Base-by-base conservation (phyloP, 208 protist species). In the Novymonas esmeraldas region DNA sequence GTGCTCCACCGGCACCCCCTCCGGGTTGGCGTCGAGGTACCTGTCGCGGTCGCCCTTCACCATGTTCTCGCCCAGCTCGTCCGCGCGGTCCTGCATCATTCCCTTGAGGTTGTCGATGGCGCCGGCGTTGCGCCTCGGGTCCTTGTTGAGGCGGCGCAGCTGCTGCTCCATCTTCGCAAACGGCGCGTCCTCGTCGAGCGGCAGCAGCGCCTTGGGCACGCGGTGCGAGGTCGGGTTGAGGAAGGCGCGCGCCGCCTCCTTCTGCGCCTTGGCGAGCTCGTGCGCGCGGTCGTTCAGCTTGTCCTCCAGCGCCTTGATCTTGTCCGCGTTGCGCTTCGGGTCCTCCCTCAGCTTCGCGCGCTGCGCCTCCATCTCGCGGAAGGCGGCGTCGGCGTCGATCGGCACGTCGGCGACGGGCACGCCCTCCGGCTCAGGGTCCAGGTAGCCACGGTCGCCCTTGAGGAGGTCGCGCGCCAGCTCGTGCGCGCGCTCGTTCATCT, bases 371-470 rank as follows among this genome's bases (percentile, higher is more conserved):
- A 92, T 56, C 41, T 78, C 58, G 29, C 71, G 73, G 63, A 92
- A 89, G 34, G 74, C 55, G 34, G 70, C 56, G 54, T 93, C 87
- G 18, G 78, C 55, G 33, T 84, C 74, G 33, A 91, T 74, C 38
- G 66, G 80, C 28, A 93, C 60, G 55, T 89, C 69, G 18, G 34
- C 55, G 20, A 95, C 69, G 16, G 87, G 83, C 42, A 95, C 79
- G 26, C 84, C 85, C 61, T 93, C 85, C 16, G 87, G 87, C 46
- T 87, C 76, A n/a, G 77, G 76, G 68, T 92, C 84, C 36, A 95
- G 76, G 69, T 87, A 92, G 56, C 65, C 78, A 65, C 84, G 84
- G 57, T 87, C 85, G 26, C 84, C 78, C 68, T 81, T 70, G 38
- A 94, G 66, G 41, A 74, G 58, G 28, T 84, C 83, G 6, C 61